Evolutionary conservation across 352 stramenopile genomes (phyloP), one percentile per base, ranked within the genome.

Genomic region (Pythium dissimile): DNA sequence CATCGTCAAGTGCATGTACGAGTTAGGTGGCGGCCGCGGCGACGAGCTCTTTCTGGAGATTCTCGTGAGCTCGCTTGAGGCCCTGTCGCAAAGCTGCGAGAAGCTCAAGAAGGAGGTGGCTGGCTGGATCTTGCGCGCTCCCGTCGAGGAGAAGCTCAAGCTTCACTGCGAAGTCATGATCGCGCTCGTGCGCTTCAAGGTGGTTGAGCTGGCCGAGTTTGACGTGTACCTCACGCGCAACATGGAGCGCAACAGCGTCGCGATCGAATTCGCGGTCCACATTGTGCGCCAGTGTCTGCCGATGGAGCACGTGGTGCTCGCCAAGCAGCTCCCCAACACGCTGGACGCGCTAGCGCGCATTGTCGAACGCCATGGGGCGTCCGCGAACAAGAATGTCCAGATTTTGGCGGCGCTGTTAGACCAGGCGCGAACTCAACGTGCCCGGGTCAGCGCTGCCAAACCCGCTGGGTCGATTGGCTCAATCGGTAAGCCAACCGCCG

Each of bases 1-100:
- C 21, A 97, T 99, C 51, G 98, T 99, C 59, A 99, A 99, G 75
- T 94, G 94, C 47, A 89, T 99, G 62, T 99, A 99, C 57, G 95
- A 99, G 60, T 64, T 95, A 18, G 83, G 83, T 15, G 78, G 80
- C 24, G 81, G 83, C 9, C 83, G 81, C 44, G 84, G 96, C 18
- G 89, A 97, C 31, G 93, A 98, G 65, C 72, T 98, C 16, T 88
- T 97, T 18, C 67, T 99, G 18, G 97, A 99, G 73, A 95, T 97
- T 46, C 74, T 98, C 23, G 94, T 98, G 54, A 92, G 82, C 35
- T 88, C 97, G 10, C 79, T 99, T 35, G 93, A 98, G 54, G 94
- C 91, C 48, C 73, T 99, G 11, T 89, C 95, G 23, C 75, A 90
- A 42, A 94, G 82, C 56, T 98, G 88, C 44, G 89, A 96, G 16